Evolutionary conservation across 2,329 filamentous ascomycete genomes (phyloP).

Genomic region (Rhinocladiella mackenziei): DNA sequence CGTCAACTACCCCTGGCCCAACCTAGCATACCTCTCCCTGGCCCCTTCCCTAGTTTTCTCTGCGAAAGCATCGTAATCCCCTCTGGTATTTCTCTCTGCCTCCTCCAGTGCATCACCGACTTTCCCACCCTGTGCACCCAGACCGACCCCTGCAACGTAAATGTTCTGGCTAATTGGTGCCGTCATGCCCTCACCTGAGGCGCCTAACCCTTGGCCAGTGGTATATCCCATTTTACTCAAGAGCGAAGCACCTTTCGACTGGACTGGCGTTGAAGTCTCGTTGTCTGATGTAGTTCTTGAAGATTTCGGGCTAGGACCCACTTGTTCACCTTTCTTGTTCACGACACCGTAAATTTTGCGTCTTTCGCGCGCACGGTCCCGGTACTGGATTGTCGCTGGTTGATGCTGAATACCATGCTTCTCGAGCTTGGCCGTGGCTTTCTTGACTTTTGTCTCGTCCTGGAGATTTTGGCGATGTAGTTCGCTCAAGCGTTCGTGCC

Average conservation of each 20-base stretch:
- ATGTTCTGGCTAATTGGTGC: constrained; percentile 47
- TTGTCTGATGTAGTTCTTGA: constrained; percentile 12
- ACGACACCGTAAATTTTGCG: constrained; percentile 42
- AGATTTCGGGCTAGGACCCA: constrained; percentile 11
- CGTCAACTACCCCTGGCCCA: too few relatives aligned
- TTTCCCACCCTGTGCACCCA: constrained; percentile 48
- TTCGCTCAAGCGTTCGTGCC: constrained; percentile 57
- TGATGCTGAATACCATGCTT: constrained; percentile 38
- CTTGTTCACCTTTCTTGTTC: constrained; percentile 31
- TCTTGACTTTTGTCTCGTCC: constrained; percentile 45
- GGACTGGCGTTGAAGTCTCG: constrained; percentile 29
- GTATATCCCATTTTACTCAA: constrained; percentile 51
- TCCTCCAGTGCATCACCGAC: constrained; percentile 48
- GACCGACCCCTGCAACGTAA: constrained; percentile 48
- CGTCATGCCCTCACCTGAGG: constrained; percentile 45
- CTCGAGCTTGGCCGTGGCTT: constrained; percentile 41
- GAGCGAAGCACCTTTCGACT: constrained; percentile 50
- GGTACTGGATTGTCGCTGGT: constrained; percentile 36
- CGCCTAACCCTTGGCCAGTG: constrained; percentile 46
- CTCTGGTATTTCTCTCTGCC: constrained; percentile 46
- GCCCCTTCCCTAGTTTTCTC: constrained; percentile 46
- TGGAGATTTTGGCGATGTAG: constrained; percentile 55
- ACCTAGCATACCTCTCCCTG: constrained; percentile 45
- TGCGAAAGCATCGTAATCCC: constrained; percentile 47
- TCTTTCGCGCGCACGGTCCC: constrained; percentile 46